phyloP scores from a whole-genome alignment of 83 land plant genomes.

The Picea mariana region DNA sequence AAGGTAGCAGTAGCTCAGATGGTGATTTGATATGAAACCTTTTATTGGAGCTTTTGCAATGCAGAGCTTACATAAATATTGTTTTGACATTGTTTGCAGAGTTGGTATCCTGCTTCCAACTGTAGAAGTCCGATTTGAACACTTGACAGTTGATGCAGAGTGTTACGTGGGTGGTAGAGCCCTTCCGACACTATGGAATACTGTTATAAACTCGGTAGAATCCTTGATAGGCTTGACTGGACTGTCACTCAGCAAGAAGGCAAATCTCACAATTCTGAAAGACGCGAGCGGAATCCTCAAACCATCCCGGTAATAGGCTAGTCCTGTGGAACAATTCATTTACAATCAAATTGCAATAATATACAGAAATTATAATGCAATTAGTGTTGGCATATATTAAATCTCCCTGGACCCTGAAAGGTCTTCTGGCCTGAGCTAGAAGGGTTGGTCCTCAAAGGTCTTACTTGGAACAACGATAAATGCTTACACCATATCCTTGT shows the following conservation, averaged over 20 bases:
- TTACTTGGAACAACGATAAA: too few relatives aligned
- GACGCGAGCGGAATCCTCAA: constrained; percentile 52
- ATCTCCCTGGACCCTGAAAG: background rate
- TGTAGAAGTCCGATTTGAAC: constrained; percentile 72
- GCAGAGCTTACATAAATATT: too few relatives aligned
- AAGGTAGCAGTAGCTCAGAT: background rate
- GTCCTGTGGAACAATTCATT: background rate
- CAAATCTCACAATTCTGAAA: constrained; percentile 50
- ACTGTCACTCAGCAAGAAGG: constrained; percentile 31
- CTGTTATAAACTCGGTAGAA: constrained; percentile 51
- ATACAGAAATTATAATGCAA: too few relatives aligned
- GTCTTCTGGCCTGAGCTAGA: background rate
- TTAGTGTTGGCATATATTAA: too few relatives aligned
- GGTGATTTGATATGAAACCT: too few relatives aligned
- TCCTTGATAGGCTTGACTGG: constrained; percentile 33
- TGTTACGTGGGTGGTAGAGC: constrained; percentile 67
- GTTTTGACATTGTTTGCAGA: constrained; percentile 46
- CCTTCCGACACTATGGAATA: constrained; percentile 69
- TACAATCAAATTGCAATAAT: background rate
- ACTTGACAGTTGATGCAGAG: constrained; percentile 68
- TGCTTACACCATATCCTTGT: background rate
- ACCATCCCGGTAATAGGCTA: constrained; percentile 44
- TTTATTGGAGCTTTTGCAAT: background rate
- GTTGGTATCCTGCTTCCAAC: constrained; percentile 81
- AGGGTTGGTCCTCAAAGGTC: too few relatives aligned